A percentile compares a stretch with the other conserved stretches of the same genome.
Evolutionary conservation across 495 filamentous ascomycete species (phyloP).

Genomic region (Tetracladium setigerum): DNA sequence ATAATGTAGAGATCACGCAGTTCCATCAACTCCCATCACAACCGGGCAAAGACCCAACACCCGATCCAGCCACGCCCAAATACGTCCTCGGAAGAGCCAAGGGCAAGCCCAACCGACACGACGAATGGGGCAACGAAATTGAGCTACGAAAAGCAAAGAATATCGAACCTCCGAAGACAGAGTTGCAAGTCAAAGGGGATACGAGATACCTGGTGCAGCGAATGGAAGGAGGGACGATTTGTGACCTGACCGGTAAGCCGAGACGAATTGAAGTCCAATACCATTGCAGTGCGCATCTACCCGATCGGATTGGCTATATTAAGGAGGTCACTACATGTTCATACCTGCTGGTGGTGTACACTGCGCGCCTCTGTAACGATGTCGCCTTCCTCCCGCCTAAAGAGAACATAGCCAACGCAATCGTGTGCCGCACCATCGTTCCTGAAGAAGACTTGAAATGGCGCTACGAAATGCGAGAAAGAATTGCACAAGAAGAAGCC

Average conservation of each 20-base stretch:
- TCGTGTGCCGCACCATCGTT: constrained; percentile 57
- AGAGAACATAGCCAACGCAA: constrained; percentile 66
- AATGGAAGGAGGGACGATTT: constrained; percentile 76
- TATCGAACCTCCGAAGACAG: constrained; percentile 44
- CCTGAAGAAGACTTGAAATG: constrained; percentile 26
- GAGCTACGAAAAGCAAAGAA: constrained; percentile 22
- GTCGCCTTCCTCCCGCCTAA: constrained; percentile 86
- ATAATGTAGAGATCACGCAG: constrained; percentile 78
- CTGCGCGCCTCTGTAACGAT: constrained; percentile 86
- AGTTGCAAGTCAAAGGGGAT: constrained; percentile 74
- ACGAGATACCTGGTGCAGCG: constrained; percentile 87
- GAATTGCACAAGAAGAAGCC: constrained; percentile 25
- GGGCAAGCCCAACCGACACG: constrained; percentile 25
- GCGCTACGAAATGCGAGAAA: constrained; percentile 24
- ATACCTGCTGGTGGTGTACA: constrained; percentile 93
- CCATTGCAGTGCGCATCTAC: constrained; percentile 76
- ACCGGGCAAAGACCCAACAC: constrained; percentile 57
- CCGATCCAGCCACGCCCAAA: constrained; percentile 68
- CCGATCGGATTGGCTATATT: constrained; percentile 86
- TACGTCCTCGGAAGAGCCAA: constrained; percentile 64
- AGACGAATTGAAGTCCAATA: constrained; percentile 86
- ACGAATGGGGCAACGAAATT: constrained; percentile 24
- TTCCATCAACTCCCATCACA: constrained; percentile 76
- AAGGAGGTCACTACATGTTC: constrained; percentile 92
- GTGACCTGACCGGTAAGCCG: constrained; percentile 81